Base-by-base conservation (phyloP, 2,329 filamentous ascomycete species). In the Diaporthe longicolla region DNA sequence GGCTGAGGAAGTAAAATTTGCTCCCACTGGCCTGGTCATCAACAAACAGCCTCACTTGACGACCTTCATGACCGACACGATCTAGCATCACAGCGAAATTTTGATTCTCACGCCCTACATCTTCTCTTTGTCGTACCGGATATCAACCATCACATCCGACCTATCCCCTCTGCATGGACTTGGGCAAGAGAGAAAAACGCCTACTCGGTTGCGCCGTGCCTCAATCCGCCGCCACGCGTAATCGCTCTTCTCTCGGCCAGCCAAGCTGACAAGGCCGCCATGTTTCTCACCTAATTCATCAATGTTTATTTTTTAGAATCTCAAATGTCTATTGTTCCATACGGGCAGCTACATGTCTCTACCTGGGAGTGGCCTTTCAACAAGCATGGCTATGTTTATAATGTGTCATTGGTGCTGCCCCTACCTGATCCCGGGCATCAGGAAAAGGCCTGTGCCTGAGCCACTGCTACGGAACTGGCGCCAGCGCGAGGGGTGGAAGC, bases 1-100 rank as follows among this genome's bases (percentile, higher is more conserved):
- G 80, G 0, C 72, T 82, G 63, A 77, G 80, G 63, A 81, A 80
- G 71, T 82, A 76, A 79, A 37, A 50, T 4, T 7, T 6, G 17
- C 40, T 29, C 58, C 19, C 11, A 40, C 37, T 13, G 10, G 10
- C 58, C 29, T 48, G 40, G 29, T 45, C 17, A 48, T 40, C 29
- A 32, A 40, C 24, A 40, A 32, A 40, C 24, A 40, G 54, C 26
- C 48, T 32, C 21, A 40, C 24, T 57, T 73, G 32, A 74, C 61
- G 73, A 73, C 29, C 37, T 32, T 74, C 45, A 75, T 40, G 74
- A 75, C 68, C 52, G 35, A 68, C 45, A 75, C 68, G 72, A 74
- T 32, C 52, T 71, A 58, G 72, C 74, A 75, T 71, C 59, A 45
- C 45, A 61, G 72, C 57, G 66, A 50, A 68, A 40, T 13, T 26